These are phyloP conservation scores for Trametes polyzona DNA, from an alignment of 1,284 basidiomycete species.

Conservation along the genomic window DNA sequence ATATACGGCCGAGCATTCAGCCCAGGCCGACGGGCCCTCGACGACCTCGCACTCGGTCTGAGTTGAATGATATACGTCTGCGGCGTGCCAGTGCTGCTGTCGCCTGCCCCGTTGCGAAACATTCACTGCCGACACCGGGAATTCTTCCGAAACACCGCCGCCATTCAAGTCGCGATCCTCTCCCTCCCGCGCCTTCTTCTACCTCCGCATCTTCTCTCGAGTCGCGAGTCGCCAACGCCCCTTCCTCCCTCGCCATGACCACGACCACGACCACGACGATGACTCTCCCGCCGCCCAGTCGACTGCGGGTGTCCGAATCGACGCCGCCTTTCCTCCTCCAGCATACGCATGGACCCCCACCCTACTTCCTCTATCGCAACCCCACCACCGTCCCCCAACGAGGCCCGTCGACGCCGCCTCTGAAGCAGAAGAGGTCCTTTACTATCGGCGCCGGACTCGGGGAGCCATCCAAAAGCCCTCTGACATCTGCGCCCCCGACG, in stretches of 20 bases:
- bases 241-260: constrained; percentile 21
- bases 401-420: neutral
- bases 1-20: constrained; percentile 5
- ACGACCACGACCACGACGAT: constrained; percentile 13
- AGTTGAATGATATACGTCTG: constrained; percentile 21
- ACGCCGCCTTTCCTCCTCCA: constrained; percentile 15
- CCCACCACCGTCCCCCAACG: constrained; percentile 3
- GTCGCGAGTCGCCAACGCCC: neutral
- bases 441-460: neutral
- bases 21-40: constrained; percentile 11
- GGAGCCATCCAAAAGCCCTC: neutral
- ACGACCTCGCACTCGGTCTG: constrained; percentile 20
- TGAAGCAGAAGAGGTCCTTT: constrained; percentile 10
- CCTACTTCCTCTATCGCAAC: constrained; percentile 19
- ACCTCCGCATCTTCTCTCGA: constrained; percentile 14
- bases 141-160: constrained; percentile 20
- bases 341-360: constrained; percentile 11
- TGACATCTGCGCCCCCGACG: neutral
- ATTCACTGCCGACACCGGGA: constrained; percentile 19
- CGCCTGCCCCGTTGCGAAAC: constrained; percentile 18
- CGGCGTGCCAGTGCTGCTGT: constrained; percentile 22
- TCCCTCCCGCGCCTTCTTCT: constrained; percentile 16
- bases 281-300: constrained; percentile 9
- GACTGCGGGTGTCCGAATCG: constrained; percentile 7
- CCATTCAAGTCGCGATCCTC: constrained; percentile 14